Evolutionary conservation across 2,329 filamentous ascomycete genomes (phyloP).

Genomic region (Xylariaceae sp.): DNA sequence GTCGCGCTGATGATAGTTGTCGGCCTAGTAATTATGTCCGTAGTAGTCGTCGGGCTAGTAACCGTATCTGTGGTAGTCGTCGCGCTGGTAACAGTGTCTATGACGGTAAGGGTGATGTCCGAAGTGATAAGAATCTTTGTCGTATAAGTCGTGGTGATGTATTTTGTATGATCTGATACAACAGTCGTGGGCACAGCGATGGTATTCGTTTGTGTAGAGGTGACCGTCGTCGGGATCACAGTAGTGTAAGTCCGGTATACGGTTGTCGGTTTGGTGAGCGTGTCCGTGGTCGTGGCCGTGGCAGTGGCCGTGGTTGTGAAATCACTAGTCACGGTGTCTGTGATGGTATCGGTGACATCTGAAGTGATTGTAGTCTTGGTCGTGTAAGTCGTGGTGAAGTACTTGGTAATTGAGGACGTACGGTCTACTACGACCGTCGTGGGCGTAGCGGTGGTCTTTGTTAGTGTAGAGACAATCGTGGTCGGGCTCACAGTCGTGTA

Average conservation of each 20-base stretch:
- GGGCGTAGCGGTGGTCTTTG: conserved; percentile 10
- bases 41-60: not conserved
- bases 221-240: conserved; percentile 16
- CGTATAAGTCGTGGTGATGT: conserved; percentile 7
- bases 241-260: conserved; percentile 9
- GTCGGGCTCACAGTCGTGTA: conserved; percentile 17
- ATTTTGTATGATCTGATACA: not conserved
- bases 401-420: conserved; percentile 2
- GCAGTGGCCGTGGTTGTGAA: not conserved
- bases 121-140: not conserved
- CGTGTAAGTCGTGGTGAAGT: conserved; percentile 7
- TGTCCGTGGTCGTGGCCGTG: conserved; percentile 4
- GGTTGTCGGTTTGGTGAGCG: no score
- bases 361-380: not conserved
- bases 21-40: not conserved
- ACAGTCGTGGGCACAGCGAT: conserved; percentile 8
- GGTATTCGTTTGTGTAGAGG: conserved; percentile 6
- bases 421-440: not conserved
- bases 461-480: conserved; percentile 10
- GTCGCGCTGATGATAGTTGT: not conserved
- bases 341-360: conserved; percentile 4
- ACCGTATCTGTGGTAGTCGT: not conserved
- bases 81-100: not conserved
- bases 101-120: conserved; percentile 3
- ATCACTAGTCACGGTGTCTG: not conserved